A percentile compares a stretch with the other conserved stretches of the same genome.
phyloP scores from a whole-genome alignment of 345 rosid genomes.

The Draba incana region DNA sequence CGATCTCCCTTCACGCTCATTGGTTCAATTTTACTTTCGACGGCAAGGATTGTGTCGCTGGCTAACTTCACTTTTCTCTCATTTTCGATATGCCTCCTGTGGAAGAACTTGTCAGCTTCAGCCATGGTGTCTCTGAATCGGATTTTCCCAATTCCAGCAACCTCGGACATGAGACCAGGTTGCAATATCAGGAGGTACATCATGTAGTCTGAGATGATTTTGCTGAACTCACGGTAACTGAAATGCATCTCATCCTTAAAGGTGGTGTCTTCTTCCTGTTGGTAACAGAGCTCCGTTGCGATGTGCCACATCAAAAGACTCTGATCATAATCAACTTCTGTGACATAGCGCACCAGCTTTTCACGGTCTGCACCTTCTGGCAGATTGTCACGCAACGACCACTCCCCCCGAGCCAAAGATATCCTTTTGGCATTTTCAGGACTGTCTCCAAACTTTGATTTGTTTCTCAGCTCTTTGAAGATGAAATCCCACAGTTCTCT shows the following conservation, averaged over 20 bases:
- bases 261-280: background rate
- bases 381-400: slow-evolving; percentile 44
- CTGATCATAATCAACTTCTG: slow-evolving; percentile 46
- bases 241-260: background rate
- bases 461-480: slow-evolving; percentile 44
- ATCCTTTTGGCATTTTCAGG: slow-evolving; percentile 52
- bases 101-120: slow-evolving; percentile 49
- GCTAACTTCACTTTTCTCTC: slow-evolving; percentile 7
- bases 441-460: slow-evolving; percentile 51
- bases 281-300: slow-evolving; percentile 63
- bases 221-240: slow-evolving; percentile 43
- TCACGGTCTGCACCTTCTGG: background rate
- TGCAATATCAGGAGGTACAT: slow-evolving; percentile 58
- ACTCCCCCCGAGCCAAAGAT: slow-evolving; percentile 56
- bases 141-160: slow-evolving; percentile 57
- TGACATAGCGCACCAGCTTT: slow-evolving; percentile 43
- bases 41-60: slow-evolving; percentile 25
- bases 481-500: slow-evolving; percentile 55
- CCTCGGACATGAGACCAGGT: slow-evolving; percentile 57
- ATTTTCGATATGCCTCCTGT: slow-evolving; percentile 33
- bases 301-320: slow-evolving; percentile 59
- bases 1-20: slow-evolving; percentile 55
- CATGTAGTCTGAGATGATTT: slow-evolving; percentile 62
- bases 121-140: slow-evolving; percentile 60
- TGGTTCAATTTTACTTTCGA: slow-evolving; percentile 47